phyloP scores from a whole-genome alignment of 345 rosid species.

The Limnanthes douglasii region DNA sequence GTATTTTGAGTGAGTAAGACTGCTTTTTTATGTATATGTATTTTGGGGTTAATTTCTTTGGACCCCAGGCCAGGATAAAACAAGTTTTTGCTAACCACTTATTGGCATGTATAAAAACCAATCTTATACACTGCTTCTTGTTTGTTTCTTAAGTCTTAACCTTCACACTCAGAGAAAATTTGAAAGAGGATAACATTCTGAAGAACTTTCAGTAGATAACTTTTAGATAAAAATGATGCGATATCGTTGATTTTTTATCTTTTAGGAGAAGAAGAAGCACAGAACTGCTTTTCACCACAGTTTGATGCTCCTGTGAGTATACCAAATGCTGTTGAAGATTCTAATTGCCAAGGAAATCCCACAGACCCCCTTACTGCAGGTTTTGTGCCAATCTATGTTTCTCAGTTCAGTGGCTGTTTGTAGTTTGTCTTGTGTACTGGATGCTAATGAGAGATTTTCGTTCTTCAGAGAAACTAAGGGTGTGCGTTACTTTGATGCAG shows the following conservation, averaged over 20 bases:
- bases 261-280: constrained; percentile 45
- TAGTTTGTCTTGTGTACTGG: neutral
- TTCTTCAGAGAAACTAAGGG: constrained; percentile 6
- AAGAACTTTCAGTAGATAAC: neutral
- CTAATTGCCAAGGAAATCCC: constrained; percentile 9
- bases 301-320: constrained; percentile 15
- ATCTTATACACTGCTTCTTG: no score
- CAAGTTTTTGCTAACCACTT: no score
- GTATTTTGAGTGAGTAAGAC: constrained; percentile 39
- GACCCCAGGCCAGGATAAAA: neutral
- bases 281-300: constrained; percentile 32
- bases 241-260: constrained; percentile 4
- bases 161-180: no score
- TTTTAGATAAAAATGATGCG: neutral
- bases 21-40: neutral
- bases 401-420: constrained; percentile 3
- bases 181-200: no score
- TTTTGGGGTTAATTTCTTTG: neutral
- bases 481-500: constrained; percentile 10
- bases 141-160: no score
- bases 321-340: constrained; percentile 10
- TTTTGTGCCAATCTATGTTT: constrained; percentile 4
- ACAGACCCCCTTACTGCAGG: constrained; percentile 7
- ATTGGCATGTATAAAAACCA: no score
- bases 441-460: neutral